Evolutionary conservation across 345 rosid genomes (phyloP).

Genomic region (Litchi chinensis): DNA sequence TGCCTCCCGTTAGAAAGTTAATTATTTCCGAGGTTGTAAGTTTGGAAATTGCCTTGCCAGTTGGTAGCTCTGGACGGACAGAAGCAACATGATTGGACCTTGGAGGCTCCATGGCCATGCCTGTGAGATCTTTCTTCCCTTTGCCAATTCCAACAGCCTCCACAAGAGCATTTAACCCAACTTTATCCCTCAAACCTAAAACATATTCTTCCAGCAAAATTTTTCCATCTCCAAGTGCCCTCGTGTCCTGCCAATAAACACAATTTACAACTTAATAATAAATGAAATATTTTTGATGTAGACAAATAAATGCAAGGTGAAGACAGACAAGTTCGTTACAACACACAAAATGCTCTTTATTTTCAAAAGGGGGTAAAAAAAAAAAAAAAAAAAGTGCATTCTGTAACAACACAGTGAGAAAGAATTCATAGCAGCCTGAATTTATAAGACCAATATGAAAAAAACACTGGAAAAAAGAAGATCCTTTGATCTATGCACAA

Average conservation of each 20-base stretch:
- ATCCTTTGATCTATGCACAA: not conserved
- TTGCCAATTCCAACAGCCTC: slow-evolving; percentile 61
- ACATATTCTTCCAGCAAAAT: slow-evolving; percentile 63
- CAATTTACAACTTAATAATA: not conserved
- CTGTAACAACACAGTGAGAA: not conserved
- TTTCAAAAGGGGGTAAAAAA: not conserved
- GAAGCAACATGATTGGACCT: slow-evolving; percentile 47
- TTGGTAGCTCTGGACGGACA: slow-evolving; percentile 52
- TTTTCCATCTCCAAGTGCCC: slow-evolving; percentile 53
- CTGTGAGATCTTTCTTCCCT: slow-evolving; percentile 63
- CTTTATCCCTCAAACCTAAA: slow-evolving; percentile 50
- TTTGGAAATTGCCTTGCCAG: slow-evolving; percentile 57
- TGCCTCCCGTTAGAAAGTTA: slow-evolving; percentile 63
- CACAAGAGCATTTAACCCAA: slow-evolving; percentile 44
- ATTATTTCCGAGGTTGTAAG: slow-evolving; percentile 64
- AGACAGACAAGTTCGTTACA: slow-evolving; percentile 3
- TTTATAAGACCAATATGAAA: slow-evolving; percentile 2
- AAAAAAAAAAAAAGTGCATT: not conserved
- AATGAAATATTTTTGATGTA: not conserved
- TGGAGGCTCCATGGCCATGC: slow-evolving; percentile 53
- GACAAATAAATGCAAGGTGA: not conserved
- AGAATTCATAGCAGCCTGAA: slow-evolving; percentile 7
- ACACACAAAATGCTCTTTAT: not conserved
- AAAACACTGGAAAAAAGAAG: not conserved
- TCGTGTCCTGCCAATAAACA: slow-evolving; percentile 37